Conservation (phyloP, 257 asterid species). For the Oldenlandia corymbosa region DNA sequence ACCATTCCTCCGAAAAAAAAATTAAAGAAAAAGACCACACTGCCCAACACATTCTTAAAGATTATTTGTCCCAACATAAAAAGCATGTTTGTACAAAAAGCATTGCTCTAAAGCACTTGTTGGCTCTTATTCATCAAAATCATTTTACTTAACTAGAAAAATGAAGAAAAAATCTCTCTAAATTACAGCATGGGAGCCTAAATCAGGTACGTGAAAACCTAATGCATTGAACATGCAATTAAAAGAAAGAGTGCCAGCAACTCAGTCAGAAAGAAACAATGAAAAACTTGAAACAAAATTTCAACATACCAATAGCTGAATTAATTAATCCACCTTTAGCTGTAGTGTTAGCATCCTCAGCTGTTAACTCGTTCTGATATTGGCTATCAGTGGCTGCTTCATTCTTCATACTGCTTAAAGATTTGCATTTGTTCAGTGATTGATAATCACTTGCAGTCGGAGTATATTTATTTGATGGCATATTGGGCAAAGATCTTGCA, state of each 20-base stretch:
- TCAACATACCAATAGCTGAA: slow-evolving; percentile 44
- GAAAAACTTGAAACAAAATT: not conserved
- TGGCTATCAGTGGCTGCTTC: slow-evolving; percentile 18
- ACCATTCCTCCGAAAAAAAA: slow-evolving; percentile 18
- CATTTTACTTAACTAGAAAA: not conserved
- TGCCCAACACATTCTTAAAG: slow-evolving; percentile 35
- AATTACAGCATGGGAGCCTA: not conserved
- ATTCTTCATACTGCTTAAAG: slow-evolving; percentile 2
- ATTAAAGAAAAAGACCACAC: slow-evolving; percentile 45
- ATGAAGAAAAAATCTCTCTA: not conserved
- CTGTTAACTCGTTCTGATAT: slow-evolving; percentile 21
- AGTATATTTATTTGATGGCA: slow-evolving; percentile 29
- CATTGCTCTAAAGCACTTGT: not conserved
- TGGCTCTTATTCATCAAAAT: not conserved
- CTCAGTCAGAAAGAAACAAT: not conserved
- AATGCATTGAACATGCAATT: too few relatives aligned
- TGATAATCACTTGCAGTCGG: slow-evolving; percentile 15
- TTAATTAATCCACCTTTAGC: slow-evolving; percentile 27
- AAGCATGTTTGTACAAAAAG: not conserved
- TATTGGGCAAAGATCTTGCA: slow-evolving; percentile 64
- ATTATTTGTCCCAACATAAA: slow-evolving; percentile 16
- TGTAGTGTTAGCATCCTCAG: slow-evolving; percentile 18
- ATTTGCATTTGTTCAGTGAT: not conserved
- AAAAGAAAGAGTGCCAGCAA: not conserved
- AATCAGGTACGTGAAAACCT: not conserved